These are phyloP conservation scores for Scenedesmus sp. DNA, from an alignment of 163 green algal species.

Conservation along the genomic window DNA sequence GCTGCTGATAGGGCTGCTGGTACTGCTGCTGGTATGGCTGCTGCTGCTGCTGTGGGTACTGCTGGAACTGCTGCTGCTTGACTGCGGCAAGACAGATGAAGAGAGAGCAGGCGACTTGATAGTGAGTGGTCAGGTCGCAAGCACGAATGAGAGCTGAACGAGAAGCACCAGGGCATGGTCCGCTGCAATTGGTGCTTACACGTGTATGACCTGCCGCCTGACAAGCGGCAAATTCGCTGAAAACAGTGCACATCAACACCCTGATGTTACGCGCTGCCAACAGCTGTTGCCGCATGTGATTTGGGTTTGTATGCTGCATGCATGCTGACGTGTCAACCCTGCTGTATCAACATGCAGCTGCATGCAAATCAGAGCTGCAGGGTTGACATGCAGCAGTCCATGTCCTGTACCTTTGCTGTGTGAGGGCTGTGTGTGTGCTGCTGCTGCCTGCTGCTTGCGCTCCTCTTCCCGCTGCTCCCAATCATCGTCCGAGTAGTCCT, in stretches of 20 bases:
- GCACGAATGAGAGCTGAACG: too few relatives aligned
- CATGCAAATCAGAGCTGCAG: not conserved
- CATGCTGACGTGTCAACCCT: too few relatives aligned
- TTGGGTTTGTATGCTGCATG: too few relatives aligned
- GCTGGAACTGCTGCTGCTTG: constrained; percentile 31
- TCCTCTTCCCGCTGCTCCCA: constrained; percentile 29
- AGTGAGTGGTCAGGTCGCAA: not conserved
- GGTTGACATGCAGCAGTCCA: not conserved
- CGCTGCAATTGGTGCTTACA: too few relatives aligned
- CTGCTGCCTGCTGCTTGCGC: constrained; percentile 23
- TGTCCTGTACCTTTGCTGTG: constrained; percentile 12
- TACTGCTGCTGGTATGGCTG: constrained; percentile 2
- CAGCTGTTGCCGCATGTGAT: too few relatives aligned
- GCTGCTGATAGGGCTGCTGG: not conserved
- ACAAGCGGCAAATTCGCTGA: too few relatives aligned
- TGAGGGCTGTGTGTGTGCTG: constrained; percentile 24
- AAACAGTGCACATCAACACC: too few relatives aligned
- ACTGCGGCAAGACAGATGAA: not conserved
- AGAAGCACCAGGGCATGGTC: too few relatives aligned
- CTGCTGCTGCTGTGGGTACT: not conserved
- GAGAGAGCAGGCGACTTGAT: not conserved
- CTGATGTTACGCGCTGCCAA: too few relatives aligned
- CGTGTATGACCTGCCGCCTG: too few relatives aligned
- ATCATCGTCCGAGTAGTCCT: constrained; percentile 47
- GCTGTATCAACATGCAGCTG: not conserved